These are phyloP conservation scores for Vitis rupestris DNA, from an alignment of 164 flowering plant species.

Conservation along the genomic window DNA sequence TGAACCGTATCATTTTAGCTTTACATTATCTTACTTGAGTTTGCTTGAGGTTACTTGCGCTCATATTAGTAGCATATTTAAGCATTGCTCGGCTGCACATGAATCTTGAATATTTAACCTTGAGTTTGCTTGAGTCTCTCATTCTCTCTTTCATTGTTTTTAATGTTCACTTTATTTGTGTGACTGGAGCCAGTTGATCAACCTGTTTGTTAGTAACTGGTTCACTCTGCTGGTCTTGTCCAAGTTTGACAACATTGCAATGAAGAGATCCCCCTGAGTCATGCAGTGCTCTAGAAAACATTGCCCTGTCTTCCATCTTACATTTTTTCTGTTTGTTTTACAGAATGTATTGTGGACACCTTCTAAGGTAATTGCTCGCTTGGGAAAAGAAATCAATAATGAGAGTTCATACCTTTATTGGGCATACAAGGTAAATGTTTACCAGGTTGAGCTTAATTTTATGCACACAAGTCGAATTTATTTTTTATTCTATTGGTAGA, in stretches of 20 bases:
- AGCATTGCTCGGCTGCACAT: no score
- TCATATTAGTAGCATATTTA: not conserved
- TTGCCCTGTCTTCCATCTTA: not conserved
- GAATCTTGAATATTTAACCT: no score
- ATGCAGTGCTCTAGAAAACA: no score
- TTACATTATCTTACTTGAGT: no score
- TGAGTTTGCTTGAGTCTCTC: no score
- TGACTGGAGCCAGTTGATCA: no score
- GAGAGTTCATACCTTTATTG: constrained; percentile 87
- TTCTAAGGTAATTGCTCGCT: constrained; percentile 78
- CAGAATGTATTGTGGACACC: constrained; percentile 88
- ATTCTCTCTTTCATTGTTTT: not conserved
- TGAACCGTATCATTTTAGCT: no score
- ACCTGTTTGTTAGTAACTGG: not conserved
- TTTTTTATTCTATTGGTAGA: no score
- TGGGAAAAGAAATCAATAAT: constrained; percentile 88
- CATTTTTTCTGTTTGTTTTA: constrained; percentile 1
- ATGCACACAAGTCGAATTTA: no score
- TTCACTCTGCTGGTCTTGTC: not conserved
- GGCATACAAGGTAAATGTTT: constrained; percentile 73
- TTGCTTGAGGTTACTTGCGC: not conserved
- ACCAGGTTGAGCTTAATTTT: not conserved
- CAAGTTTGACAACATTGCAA: no score
- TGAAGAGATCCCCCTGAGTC: no score
- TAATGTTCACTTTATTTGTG: not conserved